Percentiles rank a stretch among this genome's conserved stretches.
phyloP scores from a whole-genome alignment of 1,139 yeast species.

The Candida glucosophila region DNA sequence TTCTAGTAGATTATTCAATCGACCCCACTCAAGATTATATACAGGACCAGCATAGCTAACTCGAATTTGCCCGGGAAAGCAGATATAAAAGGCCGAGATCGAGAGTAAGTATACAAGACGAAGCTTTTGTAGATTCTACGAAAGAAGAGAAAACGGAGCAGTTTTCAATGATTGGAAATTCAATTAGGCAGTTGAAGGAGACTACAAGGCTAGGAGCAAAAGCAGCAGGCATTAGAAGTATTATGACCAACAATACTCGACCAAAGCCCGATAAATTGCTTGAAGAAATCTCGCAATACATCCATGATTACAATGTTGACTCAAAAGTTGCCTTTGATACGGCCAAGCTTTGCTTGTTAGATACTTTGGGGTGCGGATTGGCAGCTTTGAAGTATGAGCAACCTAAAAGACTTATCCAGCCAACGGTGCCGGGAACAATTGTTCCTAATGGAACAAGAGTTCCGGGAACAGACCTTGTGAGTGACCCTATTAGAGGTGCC shows the following conservation, averaged over 20 bases:
- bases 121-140: too few species aligned
- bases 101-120: too few species aligned
- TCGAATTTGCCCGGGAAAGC: not conserved
- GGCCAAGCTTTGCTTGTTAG: conserved; percentile 45
- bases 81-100: conserved; percentile 1
- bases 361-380: conserved; percentile 53
- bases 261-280: conserved; percentile 43
- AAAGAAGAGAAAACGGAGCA: too few species aligned
- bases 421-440: conserved; percentile 45
- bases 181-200: too few species aligned
- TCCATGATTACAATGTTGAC: conserved; percentile 36
- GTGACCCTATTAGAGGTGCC: conserved; percentile 52
- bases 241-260: conserved; percentile 33
- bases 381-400: conserved; percentile 48
- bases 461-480: conserved; percentile 40
- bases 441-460: conserved; percentile 49
- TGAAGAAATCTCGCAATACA: conserved; percentile 40
- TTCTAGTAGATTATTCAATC: too few species aligned
- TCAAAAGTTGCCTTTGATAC: conserved; percentile 43
- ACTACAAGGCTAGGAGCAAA: too few species aligned
- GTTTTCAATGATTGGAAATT: too few species aligned
- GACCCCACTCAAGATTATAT: too few species aligned
- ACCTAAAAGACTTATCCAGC: conserved; percentile 40
- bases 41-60: too few species aligned
- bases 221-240: conserved; percentile 4